Evolutionary conservation across 441 rosid species (phyloP), one percentile per base, ranked within the genome.

Genomic region (Erodium trifolium): DNA sequence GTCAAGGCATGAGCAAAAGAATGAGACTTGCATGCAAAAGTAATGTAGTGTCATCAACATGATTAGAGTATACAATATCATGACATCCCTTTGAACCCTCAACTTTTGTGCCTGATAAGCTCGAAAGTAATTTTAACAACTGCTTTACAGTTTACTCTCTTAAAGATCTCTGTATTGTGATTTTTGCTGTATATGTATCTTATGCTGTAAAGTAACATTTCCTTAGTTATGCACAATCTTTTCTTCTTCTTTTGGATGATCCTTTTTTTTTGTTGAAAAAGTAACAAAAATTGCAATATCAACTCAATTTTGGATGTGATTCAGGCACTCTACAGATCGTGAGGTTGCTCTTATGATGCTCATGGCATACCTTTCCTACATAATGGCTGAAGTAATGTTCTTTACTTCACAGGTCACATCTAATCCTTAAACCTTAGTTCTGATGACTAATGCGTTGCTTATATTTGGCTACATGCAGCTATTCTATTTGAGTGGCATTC

Each of bases 281-380:
- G 64, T 60, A 23, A 60, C 41, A 37, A 9, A 18, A 60, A 19
- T 10, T 34, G 35, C 23, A 59, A 59, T 59, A 11, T 4, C 64
- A 19, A 18, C 64, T 60, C n/a, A 19, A 60, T 60, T 60, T 60
- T 12, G 29, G 31, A 60, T 27, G 19, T 60, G 64, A 19, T 72
- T 75, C 81, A 85, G 90, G 83, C 87, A 86, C 78, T 84, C 88
- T 13, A 83, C 92, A 10, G 88, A 88, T 68, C 78, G 90, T 59
- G 90, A 88, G 65, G 86, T 86, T 81, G 87, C 88, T 65, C 81
- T 88, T 31, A 83, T 86, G 88, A 83, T 86, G 78, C 88, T 88
- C 49, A 80, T 86, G 93, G 88, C 90, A 18, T 88, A 88, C 78
- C 84, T 88, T 65, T 88, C 93, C 68, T 88, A 88, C 67, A 83